phyloP scores from a whole-genome alignment of 2,329 filamentous ascomycete species.

The Aspergillus oerlinghausenensis region DNA sequence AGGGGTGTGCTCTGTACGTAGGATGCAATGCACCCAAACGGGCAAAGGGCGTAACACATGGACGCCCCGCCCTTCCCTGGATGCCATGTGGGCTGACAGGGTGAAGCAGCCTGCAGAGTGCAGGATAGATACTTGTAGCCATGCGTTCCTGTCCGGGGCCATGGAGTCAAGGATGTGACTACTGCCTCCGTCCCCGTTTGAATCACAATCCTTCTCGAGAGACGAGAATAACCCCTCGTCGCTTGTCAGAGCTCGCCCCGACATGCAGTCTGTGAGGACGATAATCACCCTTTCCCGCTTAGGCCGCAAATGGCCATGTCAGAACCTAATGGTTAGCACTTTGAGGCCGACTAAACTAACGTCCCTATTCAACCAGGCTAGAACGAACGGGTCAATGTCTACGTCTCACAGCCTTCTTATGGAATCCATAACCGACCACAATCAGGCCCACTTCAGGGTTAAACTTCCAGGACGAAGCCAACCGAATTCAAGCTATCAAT shows the following conservation, averaged over 20 bases:
- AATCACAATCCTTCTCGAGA: not conserved
- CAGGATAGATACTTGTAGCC: not conserved
- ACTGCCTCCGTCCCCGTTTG: not conserved
- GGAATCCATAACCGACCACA: not conserved
- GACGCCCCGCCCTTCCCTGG: not conserved
- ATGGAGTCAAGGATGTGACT: not conserved
- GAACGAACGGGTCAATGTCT: not conserved
- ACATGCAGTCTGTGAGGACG: not conserved
- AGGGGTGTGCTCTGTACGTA: not conserved
- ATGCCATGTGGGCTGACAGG: constrained; percentile 2
- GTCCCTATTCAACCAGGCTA: not conserved
- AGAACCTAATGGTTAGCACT: not conserved
- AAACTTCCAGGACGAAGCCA: not conserved
- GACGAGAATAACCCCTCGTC: not conserved
- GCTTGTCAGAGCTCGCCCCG: not conserved
- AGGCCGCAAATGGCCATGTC: not conserved
- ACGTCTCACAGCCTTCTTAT: not conserved
- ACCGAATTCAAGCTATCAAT: not conserved
- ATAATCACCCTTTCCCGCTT: not conserved
- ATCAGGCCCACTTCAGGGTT: not conserved
- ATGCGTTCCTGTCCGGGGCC: not conserved
- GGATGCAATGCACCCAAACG: not conserved
- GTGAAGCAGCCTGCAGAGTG: not conserved
- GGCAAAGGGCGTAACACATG: not conserved
- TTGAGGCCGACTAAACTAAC: not conserved